Evolutionary conservation across 441 rosid species (phyloP), one percentile per base, ranked within the genome.

Genomic region (Jatropha multifida): DNA sequence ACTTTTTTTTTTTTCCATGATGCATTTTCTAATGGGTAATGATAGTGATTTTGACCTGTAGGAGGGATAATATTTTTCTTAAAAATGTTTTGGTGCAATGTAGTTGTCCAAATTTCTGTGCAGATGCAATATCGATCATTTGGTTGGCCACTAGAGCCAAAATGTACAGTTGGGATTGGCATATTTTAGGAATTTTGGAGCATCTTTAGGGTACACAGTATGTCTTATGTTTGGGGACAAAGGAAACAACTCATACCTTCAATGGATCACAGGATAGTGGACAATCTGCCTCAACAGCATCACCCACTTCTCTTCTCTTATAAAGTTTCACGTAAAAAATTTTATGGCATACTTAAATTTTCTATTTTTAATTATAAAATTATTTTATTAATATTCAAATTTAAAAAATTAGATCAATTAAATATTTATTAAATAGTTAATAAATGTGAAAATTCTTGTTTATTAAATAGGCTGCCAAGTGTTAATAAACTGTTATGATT

Each of bases 121-220:
- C 18, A 66, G 60, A 65, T 74, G 83, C 81, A 40, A 40, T 67
- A 38, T n/a, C 4, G 68, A 80, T 80, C 56, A 78, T 76, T 71
- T 46, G 84, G 87, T 80, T 86, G 83, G 85, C 86, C 89, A 81
- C 78, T 79, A 77, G 7, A 46, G 27, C 56, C 42, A 65, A 62
- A 49, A 49, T 74, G 73, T 40, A 23, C 8, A 74, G 73, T 18
- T 69, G 76, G 81, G 76, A 58, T 44, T 40, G 27, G 64, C 74
- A 58, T 72, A 56, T 68, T 46, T 69, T 74, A 8, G 62, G 76
- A 69, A 49, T 38, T 38, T 68, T 74, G 80, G 73, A 58, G 26
- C 9, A 55, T 74, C 85, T 85, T 81, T 84, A 79, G 84, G 82
- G 79, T 38, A 77, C 85, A 79, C 27, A 20, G 69, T 49, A 69